These are phyloP conservation scores for Gaeumannomyces sp. DNA, from an alignment of 2,329 filamentous ascomycete species.

Conservation along the genomic window DNA sequence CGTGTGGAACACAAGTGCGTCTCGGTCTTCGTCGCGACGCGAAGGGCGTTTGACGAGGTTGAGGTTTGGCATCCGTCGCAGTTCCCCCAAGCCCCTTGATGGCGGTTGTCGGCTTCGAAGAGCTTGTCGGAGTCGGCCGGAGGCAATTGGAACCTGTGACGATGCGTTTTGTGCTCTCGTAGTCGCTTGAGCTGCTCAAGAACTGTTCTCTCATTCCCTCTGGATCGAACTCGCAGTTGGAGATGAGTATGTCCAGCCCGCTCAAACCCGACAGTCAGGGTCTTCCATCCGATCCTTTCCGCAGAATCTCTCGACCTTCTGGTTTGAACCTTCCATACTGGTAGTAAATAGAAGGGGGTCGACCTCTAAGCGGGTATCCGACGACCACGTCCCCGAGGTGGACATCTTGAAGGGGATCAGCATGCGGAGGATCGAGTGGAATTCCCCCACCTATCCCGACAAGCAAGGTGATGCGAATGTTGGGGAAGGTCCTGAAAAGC, in stretches of 20 bases:
- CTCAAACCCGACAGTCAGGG: neutral
- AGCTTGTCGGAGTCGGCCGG: neutral
- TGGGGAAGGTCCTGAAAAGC: conserved; percentile 15
- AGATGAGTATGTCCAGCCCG: conserved; percentile 5
- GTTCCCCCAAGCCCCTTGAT: neutral
- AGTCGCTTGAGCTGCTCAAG: neutral
- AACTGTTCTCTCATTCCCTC: neutral
- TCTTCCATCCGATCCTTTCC: too few species aligned
- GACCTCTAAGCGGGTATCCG: conserved; percentile 1
- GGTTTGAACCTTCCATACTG: conserved; percentile 16
- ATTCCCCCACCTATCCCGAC: conserved; percentile 14
- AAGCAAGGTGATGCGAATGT: conserved; percentile 13
- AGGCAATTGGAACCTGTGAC: neutral
- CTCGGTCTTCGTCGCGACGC: neutral
- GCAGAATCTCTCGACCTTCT: neutral
- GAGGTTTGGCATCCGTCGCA: neutral
- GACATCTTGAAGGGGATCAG: conserved; percentile 8
- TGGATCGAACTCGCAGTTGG: conserved; percentile 4
- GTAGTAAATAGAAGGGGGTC: conserved; percentile 17
- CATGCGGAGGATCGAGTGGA: neutral
- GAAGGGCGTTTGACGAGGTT: conserved; percentile 1
- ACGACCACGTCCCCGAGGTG: conserved; percentile 13
- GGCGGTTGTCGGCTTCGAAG: neutral
- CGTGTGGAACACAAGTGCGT: conserved; percentile 15
- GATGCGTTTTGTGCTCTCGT: neutral